Evolutionary conservation across 768 basidiomycete genomes (phyloP).

Genomic region (Erythrobasidium yunnanense): DNA sequence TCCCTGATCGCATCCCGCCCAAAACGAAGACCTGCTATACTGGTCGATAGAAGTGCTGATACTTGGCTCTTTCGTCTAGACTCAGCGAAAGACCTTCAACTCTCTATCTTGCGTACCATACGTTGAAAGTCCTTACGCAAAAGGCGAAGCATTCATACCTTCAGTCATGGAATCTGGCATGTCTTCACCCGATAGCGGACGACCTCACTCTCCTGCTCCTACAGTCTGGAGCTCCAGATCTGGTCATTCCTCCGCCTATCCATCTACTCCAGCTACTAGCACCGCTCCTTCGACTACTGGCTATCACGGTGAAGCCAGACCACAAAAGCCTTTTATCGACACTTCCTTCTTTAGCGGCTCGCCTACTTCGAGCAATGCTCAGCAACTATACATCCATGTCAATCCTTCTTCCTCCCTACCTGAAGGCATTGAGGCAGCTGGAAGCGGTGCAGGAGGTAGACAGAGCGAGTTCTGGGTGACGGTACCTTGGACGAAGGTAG

Average conservation of each 20-base stretch:
- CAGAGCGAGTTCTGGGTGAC: conserved; percentile 11
- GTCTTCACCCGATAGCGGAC: neutral
- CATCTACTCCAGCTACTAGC: too few relatives aligned
- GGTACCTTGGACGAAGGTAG: neutral
- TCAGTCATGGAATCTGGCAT: neutral
- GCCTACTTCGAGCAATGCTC: conserved; percentile 6
- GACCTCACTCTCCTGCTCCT: neutral
- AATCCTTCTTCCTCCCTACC: neutral
- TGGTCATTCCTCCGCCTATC: too few relatives aligned
- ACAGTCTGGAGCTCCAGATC: neutral
- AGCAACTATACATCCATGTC: conserved; percentile 15
- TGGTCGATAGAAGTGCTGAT: too few relatives aligned
- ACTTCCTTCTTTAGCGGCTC: conserved; percentile 8
- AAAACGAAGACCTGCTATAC: too few relatives aligned
- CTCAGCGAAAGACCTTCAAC: too few relatives aligned
- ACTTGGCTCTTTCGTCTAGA: too few relatives aligned
- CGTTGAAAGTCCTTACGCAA: too few relatives aligned
- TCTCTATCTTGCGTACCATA: too few relatives aligned
- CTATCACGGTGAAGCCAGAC: neutral
- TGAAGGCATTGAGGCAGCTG: neutral
- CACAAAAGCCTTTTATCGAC: neutral
- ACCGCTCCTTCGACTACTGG: too few relatives aligned
- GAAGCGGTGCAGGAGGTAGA: neutral
- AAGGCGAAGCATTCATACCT: too few relatives aligned
- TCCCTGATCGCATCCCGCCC: too few relatives aligned